Evolutionary conservation across 1,284 basidiomycete species (phyloP).

Genomic region (Leccinum pachyderme): DNA sequence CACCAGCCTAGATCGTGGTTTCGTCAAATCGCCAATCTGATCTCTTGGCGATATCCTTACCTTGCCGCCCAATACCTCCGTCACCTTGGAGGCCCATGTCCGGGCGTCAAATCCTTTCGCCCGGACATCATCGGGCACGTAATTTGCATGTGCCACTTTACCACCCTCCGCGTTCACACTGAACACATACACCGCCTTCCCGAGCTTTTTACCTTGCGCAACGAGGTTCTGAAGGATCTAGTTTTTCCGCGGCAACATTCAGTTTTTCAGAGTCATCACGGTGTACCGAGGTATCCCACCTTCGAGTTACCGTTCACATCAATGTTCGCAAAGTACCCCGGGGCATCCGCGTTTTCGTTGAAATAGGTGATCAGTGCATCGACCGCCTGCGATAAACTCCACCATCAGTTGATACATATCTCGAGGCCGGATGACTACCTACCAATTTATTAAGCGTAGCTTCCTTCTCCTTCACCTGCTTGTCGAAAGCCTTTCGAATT

Average conservation of each 20-base stretch:
- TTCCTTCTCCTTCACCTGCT: conserved; percentile 82
- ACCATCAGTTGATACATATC: not conserved
- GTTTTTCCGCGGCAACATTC: conserved; percentile 6
- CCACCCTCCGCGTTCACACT: conserved; percentile 66
- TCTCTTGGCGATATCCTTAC: conserved; percentile 37
- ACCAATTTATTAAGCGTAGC: conserved; percentile 80
- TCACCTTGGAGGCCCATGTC: conserved; percentile 78
- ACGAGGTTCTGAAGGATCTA: conserved; percentile 76
- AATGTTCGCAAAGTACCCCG: conserved; percentile 68
- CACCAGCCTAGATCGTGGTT: conserved; percentile 68
- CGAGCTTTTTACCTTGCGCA: conserved; percentile 74
- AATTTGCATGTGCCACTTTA: conserved; percentile 90
- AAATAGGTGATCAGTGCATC: conserved; percentile 75
- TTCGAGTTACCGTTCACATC: conserved; percentile 82
- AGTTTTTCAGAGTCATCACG: not conserved
- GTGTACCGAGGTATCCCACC: conserved; percentile 38
- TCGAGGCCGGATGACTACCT: conserved; percentile 17
- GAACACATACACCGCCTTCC: conserved; percentile 89
- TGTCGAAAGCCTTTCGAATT: conserved; percentile 83
- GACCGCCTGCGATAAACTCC: conserved; percentile 50
- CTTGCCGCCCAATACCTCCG: conserved; percentile 84
- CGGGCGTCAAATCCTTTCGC: conserved; percentile 74
- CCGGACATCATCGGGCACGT: conserved; percentile 66
- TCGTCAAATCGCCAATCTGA: conserved; percentile 12
- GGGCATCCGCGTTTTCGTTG: conserved; percentile 68